Base-by-base conservation (phyloP, 148 eudicot species). In the Pharnaceum exiguum region DNA sequence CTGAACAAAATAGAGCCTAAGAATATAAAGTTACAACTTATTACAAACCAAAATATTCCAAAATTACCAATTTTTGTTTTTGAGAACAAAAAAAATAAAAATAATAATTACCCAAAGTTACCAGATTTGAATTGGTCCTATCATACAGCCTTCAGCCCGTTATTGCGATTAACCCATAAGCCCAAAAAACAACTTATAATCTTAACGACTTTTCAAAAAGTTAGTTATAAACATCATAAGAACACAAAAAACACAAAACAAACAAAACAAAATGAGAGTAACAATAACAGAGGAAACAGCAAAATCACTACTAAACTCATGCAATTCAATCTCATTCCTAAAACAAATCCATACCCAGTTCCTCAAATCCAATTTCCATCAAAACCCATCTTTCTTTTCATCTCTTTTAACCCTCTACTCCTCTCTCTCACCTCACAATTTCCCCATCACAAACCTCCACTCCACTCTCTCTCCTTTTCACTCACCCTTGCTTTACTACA, bases 341-440 rank as follows among this genome's bases (percentile, higher is more conserved):
- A 70, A 60, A 52, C 71, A 69, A 70, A 70, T 70, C 26, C 75
- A 75, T 45, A 71, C 64, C 5, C 67, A 65, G 4, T 57, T 70
- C 12, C 29, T 75, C 6, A 53, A 68, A 5, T 17, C 22, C 18
- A 46, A 66, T 60, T 65, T 59, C 43, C 58, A 62, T 29, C 33
- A 55, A 33, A 19, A 43, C 29, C 8, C 32, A 45, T 67, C 36
- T 26, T 15, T 71, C 8, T n/a, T 46, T 26, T 66, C 71, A 9
- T 55, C 57, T 33, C 61, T 68, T 16, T 12, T 68, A 23, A 15
- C 52, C 46, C 38, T 57, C 2, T 73, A 68, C 60, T 46, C 70
- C 33, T 57, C 66, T 25, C 37, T 68, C 30, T 73, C 77, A 16
- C 58, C 69, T 63, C 68, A 21, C 16, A 52, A 68, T 16, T 42